Base-by-base conservation (phyloP, 768 basidiomycete species). In the Kondoa subrosea region DNA sequence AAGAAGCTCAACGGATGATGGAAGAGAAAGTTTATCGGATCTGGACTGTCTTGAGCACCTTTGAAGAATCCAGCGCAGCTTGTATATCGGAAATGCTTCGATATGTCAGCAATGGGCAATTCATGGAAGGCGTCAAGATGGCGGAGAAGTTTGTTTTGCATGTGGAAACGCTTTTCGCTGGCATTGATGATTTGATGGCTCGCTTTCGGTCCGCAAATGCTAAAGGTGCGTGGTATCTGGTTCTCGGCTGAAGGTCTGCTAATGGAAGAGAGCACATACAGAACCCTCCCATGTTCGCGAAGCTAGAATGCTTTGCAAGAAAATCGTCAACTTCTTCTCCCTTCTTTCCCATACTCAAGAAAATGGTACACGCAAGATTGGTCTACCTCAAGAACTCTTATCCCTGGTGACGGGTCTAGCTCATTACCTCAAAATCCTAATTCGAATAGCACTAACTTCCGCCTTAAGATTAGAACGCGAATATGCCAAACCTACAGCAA, bases 1-100 rank as follows among this genome's bases (percentile, higher is more conserved):
- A 87, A 75, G 89, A 90, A 69, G 91, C 88, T 75, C 95, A 99
- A 77, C 80, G 85, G 68, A 82, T 84, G 73, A 96, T 97, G 91
- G 95, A 99, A 76, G 87, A 91, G 74, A 86, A 93, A 76, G 95
- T 99, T 3, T 92, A 92, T 80, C 87, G 92, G 58, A 96, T 99
- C 73, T 99, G 95, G 95, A 95, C 92, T 62, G 91, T 97, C 40
- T 82, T 99, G 40, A 95, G 91, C 29, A 90, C 93, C 2, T 99
- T 97, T 71, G 95, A 99, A 77, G 95, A 99, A 78, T 93, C 90
- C n/a, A 91, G 89, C 73, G 95, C 95, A 27, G 92, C 93, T 4
- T 93, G 93, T 78, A 99, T 99, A 72, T 95, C 91, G 30, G 95
- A 97, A 77, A 99, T 99, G 92, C 80, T 99, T 67, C 82, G 91